A percentile compares a stretch with the other conserved stretches of the same genome.
phyloP scores from a whole-genome alignment of 805 yeast genomes.

The Starmerella vitae region DNA sequence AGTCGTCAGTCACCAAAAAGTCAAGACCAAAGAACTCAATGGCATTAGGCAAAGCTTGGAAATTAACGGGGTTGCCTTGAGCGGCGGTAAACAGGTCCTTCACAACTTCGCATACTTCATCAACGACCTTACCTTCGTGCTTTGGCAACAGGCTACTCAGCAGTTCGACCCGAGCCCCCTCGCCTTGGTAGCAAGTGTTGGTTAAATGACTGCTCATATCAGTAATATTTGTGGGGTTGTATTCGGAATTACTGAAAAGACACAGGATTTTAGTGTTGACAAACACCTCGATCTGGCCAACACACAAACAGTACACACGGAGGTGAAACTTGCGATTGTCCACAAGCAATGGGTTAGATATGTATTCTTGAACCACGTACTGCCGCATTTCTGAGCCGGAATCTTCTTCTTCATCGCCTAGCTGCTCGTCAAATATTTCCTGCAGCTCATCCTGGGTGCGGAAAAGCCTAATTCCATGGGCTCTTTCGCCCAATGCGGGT shows the following conservation, averaged over 20 bases:
- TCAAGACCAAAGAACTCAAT: slow-evolving; percentile 85
- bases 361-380: slow-evolving; percentile 77
- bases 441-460: slow-evolving; percentile 67
- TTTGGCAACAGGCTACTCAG: slow-evolving; percentile 44
- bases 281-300: slow-evolving; percentile 60
- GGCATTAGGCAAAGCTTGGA: slow-evolving; percentile 67
- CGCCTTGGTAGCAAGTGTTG: slow-evolving; percentile 78
- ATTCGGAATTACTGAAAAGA: slow-evolving; percentile 55
- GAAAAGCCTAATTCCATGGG: slow-evolving; percentile 86
- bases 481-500: slow-evolving; percentile 95
- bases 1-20: slow-evolving; percentile 50
- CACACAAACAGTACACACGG: slow-evolving; percentile 66
- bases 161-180: slow-evolving; percentile 41
- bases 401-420: slow-evolving; percentile 53
- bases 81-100: slow-evolving; percentile 75
- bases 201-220: slow-evolving; percentile 70
- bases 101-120: slow-evolving; percentile 46
- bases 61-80: slow-evolving; percentile 68
- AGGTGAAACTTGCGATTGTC: slow-evolving; percentile 72
- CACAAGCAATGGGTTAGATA: slow-evolving; percentile 56
- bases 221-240: slow-evolving; percentile 27
- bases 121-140: slow-evolving; percentile 25
- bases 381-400: slow-evolving; percentile 47
- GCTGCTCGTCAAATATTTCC: slow-evolving; percentile 70
- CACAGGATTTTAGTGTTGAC: slow-evolving; percentile 73